phyloP scores from a whole-genome alignment of 345 rosid genomes.

The Balakata baccata region DNA sequence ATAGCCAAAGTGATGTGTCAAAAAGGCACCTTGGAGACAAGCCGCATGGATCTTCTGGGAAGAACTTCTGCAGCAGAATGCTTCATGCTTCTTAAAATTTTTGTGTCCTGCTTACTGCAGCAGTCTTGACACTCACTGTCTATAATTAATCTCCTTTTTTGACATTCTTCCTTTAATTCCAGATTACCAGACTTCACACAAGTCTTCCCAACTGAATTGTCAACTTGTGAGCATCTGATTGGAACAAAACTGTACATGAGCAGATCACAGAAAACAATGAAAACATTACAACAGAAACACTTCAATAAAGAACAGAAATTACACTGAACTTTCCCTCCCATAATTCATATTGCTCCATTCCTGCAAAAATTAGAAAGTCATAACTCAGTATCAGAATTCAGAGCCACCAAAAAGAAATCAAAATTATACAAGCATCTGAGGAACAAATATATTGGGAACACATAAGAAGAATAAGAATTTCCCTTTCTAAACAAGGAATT shows the following conservation, averaged over 20 bases:
- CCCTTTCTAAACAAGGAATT: neutral
- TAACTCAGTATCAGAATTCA: constrained; percentile 16
- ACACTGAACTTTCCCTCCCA: constrained; percentile 54
- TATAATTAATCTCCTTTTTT: constrained; percentile 31
- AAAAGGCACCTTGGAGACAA: constrained; percentile 52
- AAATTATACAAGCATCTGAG: neutral
- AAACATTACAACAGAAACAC: neutral
- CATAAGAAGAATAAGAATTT: constrained; percentile 2
- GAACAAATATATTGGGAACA: neutral
- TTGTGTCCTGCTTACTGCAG: constrained; percentile 22
- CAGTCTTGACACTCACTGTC: constrained; percentile 23
- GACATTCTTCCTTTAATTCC: constrained; percentile 25
- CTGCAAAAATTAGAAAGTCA: constrained; percentile 41
- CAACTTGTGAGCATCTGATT: constrained; percentile 44
- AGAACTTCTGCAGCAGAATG: constrained; percentile 29
- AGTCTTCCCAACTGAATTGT: constrained; percentile 28
- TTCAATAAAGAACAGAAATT: constrained; percentile 31
- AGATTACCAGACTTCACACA: constrained; percentile 24
- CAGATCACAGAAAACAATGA: constrained; percentile 9
- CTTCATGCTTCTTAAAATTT: constrained; percentile 36
- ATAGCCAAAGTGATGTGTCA: constrained; percentile 4
- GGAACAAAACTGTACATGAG: constrained; percentile 8
- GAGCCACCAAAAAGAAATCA: constrained; percentile 7
- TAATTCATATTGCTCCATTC: constrained; percentile 51
- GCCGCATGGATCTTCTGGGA: constrained; percentile 61